phyloP scores from a whole-genome alignment of 106 monocot species.

The Dioscorea alata region DNA sequence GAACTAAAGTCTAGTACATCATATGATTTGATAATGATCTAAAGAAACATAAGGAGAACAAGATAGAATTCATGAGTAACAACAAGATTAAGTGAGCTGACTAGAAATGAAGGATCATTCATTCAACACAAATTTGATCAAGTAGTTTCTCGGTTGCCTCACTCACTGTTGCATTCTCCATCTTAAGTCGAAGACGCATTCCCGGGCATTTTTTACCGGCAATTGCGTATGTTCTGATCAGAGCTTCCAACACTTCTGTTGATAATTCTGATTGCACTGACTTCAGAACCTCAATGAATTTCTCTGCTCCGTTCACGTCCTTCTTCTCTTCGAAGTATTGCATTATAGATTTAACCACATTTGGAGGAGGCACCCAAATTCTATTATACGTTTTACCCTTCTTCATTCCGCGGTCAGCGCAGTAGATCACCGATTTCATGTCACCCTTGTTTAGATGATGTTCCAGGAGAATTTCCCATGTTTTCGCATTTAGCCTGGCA shows the following conservation, averaged over 20 bases:
- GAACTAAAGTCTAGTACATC: neutral
- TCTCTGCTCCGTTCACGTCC: conserved; percentile 61
- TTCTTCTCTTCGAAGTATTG: conserved; percentile 59
- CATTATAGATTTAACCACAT: conserved; percentile 46
- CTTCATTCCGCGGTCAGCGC: conserved; percentile 62
- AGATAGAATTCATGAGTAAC: neutral
- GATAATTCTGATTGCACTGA: conserved; percentile 30
- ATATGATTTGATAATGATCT: neutral
- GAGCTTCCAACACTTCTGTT: conserved; percentile 47
- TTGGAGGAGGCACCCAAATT: conserved; percentile 59
- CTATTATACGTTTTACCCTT: conserved; percentile 50
- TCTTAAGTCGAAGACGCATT: conserved; percentile 69
- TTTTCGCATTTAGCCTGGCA: conserved; percentile 68
- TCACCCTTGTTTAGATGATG: conserved; percentile 61
- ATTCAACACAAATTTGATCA: conserved; percentile 48
- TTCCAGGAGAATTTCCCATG: conserved; percentile 94
- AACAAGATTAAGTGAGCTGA: neutral
- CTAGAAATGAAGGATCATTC: conserved; percentile 1
- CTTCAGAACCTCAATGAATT: conserved; percentile 54
- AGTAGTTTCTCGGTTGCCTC: conserved; percentile 55
- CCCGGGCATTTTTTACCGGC: conserved; percentile 59
- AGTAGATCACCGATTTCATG: conserved; percentile 46
- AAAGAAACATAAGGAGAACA: neutral
- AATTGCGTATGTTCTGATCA: conserved; percentile 57
- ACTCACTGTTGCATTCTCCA: conserved; percentile 61